Conservation (phyloP, 164 flowering plant species). For the Chimonanthus praecox region DNA sequence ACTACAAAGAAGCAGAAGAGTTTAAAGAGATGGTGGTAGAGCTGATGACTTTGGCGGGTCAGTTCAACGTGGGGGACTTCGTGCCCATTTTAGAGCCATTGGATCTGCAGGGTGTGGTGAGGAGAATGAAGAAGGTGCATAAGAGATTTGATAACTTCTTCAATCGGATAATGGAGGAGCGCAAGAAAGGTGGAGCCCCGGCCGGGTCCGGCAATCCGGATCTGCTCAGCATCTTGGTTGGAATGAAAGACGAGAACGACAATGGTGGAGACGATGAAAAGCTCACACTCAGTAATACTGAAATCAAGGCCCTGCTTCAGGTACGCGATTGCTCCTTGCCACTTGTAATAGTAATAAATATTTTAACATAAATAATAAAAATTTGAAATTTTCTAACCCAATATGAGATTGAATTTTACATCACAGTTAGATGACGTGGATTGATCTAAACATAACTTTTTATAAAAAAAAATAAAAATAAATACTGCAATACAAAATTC, state of each 20-base stretch:
- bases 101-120: constrained; percentile 66
- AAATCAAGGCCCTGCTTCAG: constrained; percentile 35
- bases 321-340: too few relatives aligned
- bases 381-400: too few relatives aligned
- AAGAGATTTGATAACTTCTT: constrained; percentile 57
- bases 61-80: constrained; percentile 75
- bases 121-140: constrained; percentile 76
- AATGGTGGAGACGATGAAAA: constrained; percentile 40
- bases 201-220: constrained; percentile 20
- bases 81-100: constrained; percentile 62
- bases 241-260: constrained; percentile 39
- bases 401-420: too few relatives aligned
- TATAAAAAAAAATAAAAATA: too few relatives aligned
- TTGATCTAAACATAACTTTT: too few relatives aligned
- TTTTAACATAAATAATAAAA: too few relatives aligned
- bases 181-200: constrained; percentile 3
- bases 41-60: constrained; percentile 73
- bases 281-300: constrained; percentile 45
- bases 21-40: constrained; percentile 86
- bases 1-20: constrained; percentile 42
- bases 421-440: too few relatives aligned
- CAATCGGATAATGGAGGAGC: constrained; percentile 45
- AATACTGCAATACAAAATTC: too few relatives aligned
- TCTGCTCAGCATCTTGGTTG: constrained; percentile 45
- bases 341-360: too few relatives aligned